A percentile compares a stretch with the other conserved stretches of the same genome.
These are phyloP conservation scores for Linderniella brevidens DNA, from an alignment of 257 asterid genomes.

Conservation along the genomic window DNA sequence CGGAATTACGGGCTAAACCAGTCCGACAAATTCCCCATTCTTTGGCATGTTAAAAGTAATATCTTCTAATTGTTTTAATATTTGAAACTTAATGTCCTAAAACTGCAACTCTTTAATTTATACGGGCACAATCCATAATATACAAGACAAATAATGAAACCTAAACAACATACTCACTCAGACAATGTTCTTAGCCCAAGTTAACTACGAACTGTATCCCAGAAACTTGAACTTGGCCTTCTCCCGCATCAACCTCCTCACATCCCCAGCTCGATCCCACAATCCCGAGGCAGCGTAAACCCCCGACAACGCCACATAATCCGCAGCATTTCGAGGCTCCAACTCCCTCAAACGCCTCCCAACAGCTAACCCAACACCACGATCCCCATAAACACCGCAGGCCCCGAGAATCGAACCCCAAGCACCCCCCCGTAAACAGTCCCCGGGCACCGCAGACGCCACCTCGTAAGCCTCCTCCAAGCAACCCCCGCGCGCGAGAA, in stretches of 20 bases:
- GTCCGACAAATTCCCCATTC: too few species aligned
- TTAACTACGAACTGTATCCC: constrained; percentile 12
- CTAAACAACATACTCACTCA: too few species aligned
- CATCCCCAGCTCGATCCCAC: constrained; percentile 21
- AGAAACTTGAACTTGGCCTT: constrained; percentile 13
- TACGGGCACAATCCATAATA: too few species aligned
- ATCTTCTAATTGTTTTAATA: too few species aligned
- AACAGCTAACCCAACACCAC: constrained; percentile 20
- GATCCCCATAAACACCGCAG: constrained; percentile 20
- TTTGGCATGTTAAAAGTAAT: too few species aligned
- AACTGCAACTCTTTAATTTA: too few species aligned
- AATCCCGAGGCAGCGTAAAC: constrained; percentile 31
- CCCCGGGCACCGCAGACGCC: constrained; percentile 9
- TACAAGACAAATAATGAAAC: too few species aligned
- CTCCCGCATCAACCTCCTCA: constrained; percentile 17
- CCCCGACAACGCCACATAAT: constrained; percentile 29
- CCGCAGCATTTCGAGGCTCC: constrained; percentile 17
- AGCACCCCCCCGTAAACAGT: constrained; percentile 6
- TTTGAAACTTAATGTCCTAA: too few species aligned
- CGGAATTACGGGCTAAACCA: too few species aligned
- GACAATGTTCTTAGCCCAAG: not conserved
- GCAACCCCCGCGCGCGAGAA: constrained; percentile 24
- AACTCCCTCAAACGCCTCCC: constrained; percentile 14
- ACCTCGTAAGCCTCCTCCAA: constrained; percentile 32
- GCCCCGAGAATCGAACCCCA: constrained; percentile 36